Evolutionary conservation across 2,329 filamentous ascomycete genomes (phyloP).

Genomic region (Arthrobotrys pseudoclavata): DNA sequence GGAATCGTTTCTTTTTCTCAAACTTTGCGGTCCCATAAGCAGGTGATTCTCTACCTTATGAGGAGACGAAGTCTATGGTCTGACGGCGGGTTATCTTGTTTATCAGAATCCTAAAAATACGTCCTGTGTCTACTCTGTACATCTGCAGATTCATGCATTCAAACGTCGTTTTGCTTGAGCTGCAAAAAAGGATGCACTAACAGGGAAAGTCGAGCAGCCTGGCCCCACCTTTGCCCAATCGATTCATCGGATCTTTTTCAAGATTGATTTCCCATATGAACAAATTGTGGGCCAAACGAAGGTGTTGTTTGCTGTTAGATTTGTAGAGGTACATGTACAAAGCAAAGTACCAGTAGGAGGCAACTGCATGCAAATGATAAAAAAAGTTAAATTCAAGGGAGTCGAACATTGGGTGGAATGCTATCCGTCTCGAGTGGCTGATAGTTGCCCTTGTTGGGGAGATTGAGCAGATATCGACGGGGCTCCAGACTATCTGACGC

Average conservation of each 20-base stretch:
- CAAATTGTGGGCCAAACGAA: background rate
- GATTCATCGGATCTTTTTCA: conserved; percentile 53
- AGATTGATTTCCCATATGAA: conserved; percentile 19
- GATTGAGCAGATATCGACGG: conserved; percentile 23
- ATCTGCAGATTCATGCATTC: conserved; percentile 53
- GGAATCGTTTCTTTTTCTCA: conserved; percentile 32
- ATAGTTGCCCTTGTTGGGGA: conserved; percentile 6
- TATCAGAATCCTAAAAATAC: conserved; percentile 45
- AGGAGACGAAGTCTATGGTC: conserved; percentile 3
- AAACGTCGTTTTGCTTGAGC: conserved; percentile 40
- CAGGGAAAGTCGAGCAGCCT: conserved; percentile 55
- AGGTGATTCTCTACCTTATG: conserved; percentile 20
- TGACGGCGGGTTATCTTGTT: conserved; percentile 30
- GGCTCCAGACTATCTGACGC: conserved; percentile 40
- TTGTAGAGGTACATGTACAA: conserved; percentile 32
- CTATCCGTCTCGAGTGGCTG: conserved; percentile 27
- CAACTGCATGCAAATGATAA: conserved; percentile 45
- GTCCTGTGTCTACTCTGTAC: conserved; percentile 17
- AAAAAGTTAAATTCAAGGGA: conserved; percentile 39
- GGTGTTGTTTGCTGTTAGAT: conserved; percentile 12
- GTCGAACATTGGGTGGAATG: conserved; percentile 49
- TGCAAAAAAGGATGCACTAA: conserved; percentile 51
- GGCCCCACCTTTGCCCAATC: conserved; percentile 42
- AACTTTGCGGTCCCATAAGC: background rate
- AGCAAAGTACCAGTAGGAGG: background rate